These are phyloP conservation scores for Podospora didyma DNA, from an alignment of 495 filamentous ascomycete genomes.

Conservation along the genomic window DNA sequence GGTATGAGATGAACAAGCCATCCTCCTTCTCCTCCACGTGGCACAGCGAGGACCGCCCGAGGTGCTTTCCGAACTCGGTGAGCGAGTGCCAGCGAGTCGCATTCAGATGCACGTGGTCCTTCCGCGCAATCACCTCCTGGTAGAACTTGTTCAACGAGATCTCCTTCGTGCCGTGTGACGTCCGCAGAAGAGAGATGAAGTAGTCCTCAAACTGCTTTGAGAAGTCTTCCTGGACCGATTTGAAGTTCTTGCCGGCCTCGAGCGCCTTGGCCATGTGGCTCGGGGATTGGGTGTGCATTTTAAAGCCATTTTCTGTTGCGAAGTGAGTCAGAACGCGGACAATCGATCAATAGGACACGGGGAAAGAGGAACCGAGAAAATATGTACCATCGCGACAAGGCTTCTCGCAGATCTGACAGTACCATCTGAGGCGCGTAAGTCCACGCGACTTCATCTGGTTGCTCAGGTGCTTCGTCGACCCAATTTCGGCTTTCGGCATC, in stretches of 20 bases:
- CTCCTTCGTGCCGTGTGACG: slow-evolving; percentile 79
- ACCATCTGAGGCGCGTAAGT: slow-evolving; percentile 61
- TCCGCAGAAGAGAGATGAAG: slow-evolving; percentile 71
- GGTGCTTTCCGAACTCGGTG: slow-evolving; percentile 80
- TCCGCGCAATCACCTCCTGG: slow-evolving; percentile 75
- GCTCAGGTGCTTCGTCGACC: slow-evolving; percentile 75
- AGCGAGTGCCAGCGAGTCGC: slow-evolving; percentile 78
- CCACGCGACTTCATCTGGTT: slow-evolving; percentile 92
- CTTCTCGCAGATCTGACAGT: slow-evolving; percentile 63
- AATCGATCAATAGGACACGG: too few relatives aligned
- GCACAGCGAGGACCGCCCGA: slow-evolving; percentile 81
- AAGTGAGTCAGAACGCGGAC: too few relatives aligned
- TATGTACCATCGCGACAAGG: slow-evolving; percentile 53
- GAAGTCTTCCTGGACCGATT: slow-evolving; percentile 68
- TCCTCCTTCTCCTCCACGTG: slow-evolving; percentile 87
- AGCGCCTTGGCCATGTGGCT: slow-evolving; percentile 83
- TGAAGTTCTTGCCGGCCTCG: slow-evolving; percentile 77
- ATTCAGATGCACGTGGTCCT: slow-evolving; percentile 91
- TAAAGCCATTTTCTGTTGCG: slow-evolving; percentile 61
- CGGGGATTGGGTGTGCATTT: slow-evolving; percentile 76
- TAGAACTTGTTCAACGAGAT: slow-evolving; percentile 87
- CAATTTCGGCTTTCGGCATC: slow-evolving; percentile 94
- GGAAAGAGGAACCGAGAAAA: not conserved
- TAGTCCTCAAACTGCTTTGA: slow-evolving; percentile 71
- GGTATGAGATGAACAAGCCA: slow-evolving; percentile 81